Base-by-base conservation (phyloP, 2,329 filamentous ascomycete species). In the Hansfordia pulvinata region DNA sequence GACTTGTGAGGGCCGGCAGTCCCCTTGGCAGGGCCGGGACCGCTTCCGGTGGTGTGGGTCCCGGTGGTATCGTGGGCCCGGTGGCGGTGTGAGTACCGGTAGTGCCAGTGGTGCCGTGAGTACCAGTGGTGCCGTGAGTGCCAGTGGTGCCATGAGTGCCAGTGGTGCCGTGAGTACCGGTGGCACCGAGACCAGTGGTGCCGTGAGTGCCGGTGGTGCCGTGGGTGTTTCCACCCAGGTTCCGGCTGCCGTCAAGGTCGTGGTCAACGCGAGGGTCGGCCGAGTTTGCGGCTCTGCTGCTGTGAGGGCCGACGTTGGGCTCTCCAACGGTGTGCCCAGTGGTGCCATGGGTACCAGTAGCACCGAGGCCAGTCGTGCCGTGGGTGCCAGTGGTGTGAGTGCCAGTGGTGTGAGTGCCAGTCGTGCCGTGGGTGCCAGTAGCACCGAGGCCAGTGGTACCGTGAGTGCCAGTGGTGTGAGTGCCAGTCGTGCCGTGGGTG, bases 191-290 rank as follows among this genome's bases (percentile, higher is more conserved):
- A n/a, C n/a, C n/a, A n/a, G n/a, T n/a, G 13, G 23, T 14, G 13
- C 20, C 20, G n/a, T 10, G n/a, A 6, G 13, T 11, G n/a, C 20
- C 20, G 13, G 33, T 19, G 5, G 50, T 45, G 9, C 54, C 54
- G 22, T 42, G 26, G 19, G 33, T 68, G 47, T 72, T 56, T 25
- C 62, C 56, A 17, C 68, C 69, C 5, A 62, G 13, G 0, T 69
- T 72, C 50, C 59, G 59, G 43, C 54, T 60, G 24, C 62, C 60
- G 42, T 72, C 65, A 3, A 63, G 56, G 36, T 72, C 53, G 9
- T 58, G 62, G 45, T 72, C 68, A 23, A 72, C 62, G 15, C 60
- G 52, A 3, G 66, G 65, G 29, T 71, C 66, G 4, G 53, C 20
- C 53, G 69, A 69, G 57, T 73, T 72, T 36, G 59, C 3, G 19